These are phyloP conservation scores for Falciphora oryzae DNA, from an alignment of 2,329 filamentous ascomycete genomes.

Conservation along the genomic window DNA sequence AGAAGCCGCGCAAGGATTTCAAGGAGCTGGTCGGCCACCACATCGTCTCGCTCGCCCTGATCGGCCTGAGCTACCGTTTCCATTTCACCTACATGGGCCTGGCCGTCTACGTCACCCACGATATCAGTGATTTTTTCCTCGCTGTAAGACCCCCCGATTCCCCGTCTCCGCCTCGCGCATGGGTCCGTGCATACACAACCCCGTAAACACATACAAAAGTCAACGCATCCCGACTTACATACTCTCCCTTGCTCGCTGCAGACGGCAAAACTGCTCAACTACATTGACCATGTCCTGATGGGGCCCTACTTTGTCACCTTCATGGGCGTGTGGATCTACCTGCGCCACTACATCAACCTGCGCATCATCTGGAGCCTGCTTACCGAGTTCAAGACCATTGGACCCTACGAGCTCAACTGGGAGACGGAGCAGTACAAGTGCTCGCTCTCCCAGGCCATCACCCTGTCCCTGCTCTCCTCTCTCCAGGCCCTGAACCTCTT, in stretches of 20 bases:
- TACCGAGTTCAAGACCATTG: slow-evolving; percentile 68
- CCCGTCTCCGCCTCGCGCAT: neutral
- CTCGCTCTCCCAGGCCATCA: slow-evolving; percentile 61
- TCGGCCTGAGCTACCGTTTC: slow-evolving; percentile 84
- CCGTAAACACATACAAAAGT: neutral
- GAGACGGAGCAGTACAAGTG: slow-evolving; percentile 73
- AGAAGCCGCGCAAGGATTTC: slow-evolving; percentile 93
- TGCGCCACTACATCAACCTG: slow-evolving; percentile 80
- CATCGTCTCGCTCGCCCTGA: slow-evolving; percentile 79
- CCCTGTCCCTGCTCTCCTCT: slow-evolving; percentile 54
- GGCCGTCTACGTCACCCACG: slow-evolving; percentile 89
- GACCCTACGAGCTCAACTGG: slow-evolving; percentile 73
- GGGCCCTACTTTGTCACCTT: slow-evolving; percentile 80
- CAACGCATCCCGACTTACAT: neutral
- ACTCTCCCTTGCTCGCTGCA: slow-evolving; percentile 28
- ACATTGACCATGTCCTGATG: slow-evolving; percentile 74
- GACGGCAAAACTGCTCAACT: slow-evolving; percentile 90
- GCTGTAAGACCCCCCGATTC: slow-evolving; percentile 53
- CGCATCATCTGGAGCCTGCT: slow-evolving; percentile 70
- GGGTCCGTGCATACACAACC: neutral
- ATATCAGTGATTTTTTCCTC: slow-evolving; percentile 93
- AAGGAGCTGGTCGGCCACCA: slow-evolving; percentile 90
- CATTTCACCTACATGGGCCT: slow-evolving; percentile 95
- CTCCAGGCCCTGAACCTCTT: slow-evolving; percentile 75
- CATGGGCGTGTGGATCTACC: slow-evolving; percentile 79